Base-by-base conservation (phyloP, 2,329 filamentous ascomycete species). In the Pestalotiopsis sp. region DNA sequence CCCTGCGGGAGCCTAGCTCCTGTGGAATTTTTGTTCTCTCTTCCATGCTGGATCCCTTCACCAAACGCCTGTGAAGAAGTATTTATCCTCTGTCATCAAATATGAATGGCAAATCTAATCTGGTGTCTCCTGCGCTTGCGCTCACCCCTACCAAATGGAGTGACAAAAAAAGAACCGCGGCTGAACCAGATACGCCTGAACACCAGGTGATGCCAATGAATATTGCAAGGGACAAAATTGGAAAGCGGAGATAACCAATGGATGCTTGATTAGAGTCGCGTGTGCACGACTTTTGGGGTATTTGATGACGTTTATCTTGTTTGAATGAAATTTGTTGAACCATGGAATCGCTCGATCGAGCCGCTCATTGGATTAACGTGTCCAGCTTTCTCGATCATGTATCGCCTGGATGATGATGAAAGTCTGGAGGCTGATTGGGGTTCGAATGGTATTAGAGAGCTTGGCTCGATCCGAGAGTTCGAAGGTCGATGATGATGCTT, bases 351-450 rank as follows among this genome's bases (percentile, higher is more conserved):
- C 59, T 62, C 59, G 27, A 62, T 36, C 27, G 59, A 62, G 38
- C 41, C 23, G 62, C 62, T 49, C 40, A n/a, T 27, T 36, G 38
- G 23, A 66, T 66, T 66, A 66, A 58, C 13, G 63, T 36, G 27
- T 57, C 63, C 45, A 66, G 49, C 63, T 66, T 23, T 66, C 63
- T 66, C 41, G 20, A 52, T 45, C 27, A 63, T 49, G 62, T 63
- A 65, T 66, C 63, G 41, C 63, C 63, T 56, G 63, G 63, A 66
- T 66, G 41, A 25, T 56, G 63, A 27, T 66, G 49, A 65, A 40
- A 65, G 27, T 45, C 45, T 52, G n/a, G 45, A 52, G 17, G 45
- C n/a, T 52, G 45, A 52, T 52, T 52, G 45, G 45, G 63, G 52
- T 14, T 27, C 40, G 49, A 45, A 56, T 36, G 20, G 63, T 58